phyloP scores from a whole-genome alignment of 1,284 basidiomycete genomes.

The Melampsora occidentalis region DNA sequence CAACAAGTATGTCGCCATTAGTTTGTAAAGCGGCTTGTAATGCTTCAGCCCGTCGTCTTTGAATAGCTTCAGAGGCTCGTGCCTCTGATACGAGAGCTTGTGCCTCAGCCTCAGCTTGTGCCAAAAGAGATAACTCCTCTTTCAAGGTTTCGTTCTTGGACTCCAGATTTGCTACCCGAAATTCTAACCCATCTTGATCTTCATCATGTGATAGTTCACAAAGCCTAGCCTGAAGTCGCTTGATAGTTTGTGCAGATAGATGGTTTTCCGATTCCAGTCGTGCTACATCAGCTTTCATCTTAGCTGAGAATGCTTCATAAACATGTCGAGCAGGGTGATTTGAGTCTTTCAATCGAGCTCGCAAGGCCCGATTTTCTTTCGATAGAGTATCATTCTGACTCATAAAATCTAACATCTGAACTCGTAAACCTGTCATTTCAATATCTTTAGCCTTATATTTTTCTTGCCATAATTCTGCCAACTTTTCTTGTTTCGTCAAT shows the following conservation, averaged over 20 bases:
- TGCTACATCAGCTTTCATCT: slow-evolving; percentile 1
- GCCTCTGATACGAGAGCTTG: neutral
- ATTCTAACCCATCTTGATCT: neutral
- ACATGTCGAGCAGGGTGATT: slow-evolving; percentile 4
- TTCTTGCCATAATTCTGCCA: neutral
- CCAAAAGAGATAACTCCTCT: neutral
- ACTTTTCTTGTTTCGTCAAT: neutral
- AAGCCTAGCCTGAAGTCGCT: neutral
- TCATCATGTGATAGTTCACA: neutral
- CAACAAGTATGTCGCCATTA: too few species aligned
- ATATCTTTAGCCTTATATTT: slow-evolving; percentile 2
- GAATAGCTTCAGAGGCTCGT: neutral
- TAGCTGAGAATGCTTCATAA: neutral
- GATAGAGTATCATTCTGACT: slow-evolving; percentile 3
- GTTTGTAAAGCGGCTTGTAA: neutral
- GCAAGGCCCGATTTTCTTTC: slow-evolving; percentile 1
- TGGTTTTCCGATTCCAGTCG: neutral
- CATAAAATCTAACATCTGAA: neutral
- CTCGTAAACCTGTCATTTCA: neutral
- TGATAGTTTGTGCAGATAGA: neutral
- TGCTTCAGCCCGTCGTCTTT: neutral
- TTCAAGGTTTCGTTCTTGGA: neutral
- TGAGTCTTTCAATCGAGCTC: slow-evolving; percentile 2
- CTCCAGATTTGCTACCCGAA: neutral
- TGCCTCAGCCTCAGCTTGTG: neutral